Evolutionary conservation across 768 basidiomycete genomes (phyloP).

Genomic region (Scleroderma bovista): DNA sequence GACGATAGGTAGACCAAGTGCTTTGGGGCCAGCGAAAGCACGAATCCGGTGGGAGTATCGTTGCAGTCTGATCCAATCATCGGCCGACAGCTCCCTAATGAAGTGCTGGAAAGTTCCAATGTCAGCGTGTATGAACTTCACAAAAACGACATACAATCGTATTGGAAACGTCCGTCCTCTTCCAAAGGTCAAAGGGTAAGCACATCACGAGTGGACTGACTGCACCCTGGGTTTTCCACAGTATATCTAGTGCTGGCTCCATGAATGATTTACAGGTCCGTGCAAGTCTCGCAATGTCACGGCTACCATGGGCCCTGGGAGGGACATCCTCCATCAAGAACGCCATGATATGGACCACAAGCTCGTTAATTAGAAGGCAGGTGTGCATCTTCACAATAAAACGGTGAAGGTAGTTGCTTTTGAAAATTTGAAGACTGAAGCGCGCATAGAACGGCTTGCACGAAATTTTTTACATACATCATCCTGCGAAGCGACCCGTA

Average conservation of each 20-base stretch:
- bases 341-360: slow-evolving; percentile 18
- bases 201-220: slow-evolving; percentile 26
- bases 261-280: slow-evolving; percentile 24
- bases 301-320: slow-evolving; percentile 11
- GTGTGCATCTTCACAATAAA: slow-evolving; percentile 18
- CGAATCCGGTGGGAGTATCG: slow-evolving; percentile 22
- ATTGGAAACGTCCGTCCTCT: slow-evolving; percentile 10
- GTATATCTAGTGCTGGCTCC: slow-evolving; percentile 26
- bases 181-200: slow-evolving; percentile 21
- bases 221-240: slow-evolving; percentile 27
- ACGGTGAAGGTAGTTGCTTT: background rate
- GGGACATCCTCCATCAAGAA: slow-evolving; percentile 19
- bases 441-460: no score
- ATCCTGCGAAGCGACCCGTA: no score
- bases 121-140: background rate
- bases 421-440: no score
- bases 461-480: background rate
- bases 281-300: slow-evolving; percentile 23
- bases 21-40: slow-evolving; percentile 19
- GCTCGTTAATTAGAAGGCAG: slow-evolving; percentile 26
- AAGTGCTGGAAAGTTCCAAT: slow-evolving; percentile 11
- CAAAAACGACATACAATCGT: slow-evolving; percentile 10
- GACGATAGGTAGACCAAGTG: slow-evolving; percentile 15
- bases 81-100: slow-evolving; percentile 11
- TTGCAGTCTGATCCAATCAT: slow-evolving; percentile 19